Base-by-base conservation (phyloP, 2,329 filamentous ascomycete species). In the Didymellaceae sp. region DNA sequence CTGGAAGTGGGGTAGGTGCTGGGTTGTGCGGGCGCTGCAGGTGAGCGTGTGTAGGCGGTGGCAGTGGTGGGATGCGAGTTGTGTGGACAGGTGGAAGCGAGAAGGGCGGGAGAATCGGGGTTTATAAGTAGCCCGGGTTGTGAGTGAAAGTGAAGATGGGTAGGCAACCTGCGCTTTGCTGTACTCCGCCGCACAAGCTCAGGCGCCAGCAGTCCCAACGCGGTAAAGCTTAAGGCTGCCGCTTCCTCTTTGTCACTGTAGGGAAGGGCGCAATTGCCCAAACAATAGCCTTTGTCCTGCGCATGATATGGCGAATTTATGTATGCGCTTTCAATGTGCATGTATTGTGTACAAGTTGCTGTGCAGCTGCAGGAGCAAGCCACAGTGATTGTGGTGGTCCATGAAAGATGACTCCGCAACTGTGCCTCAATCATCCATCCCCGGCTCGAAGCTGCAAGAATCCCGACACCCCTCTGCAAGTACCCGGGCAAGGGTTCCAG, bases 1-100 rank as follows among this genome's bases (percentile, higher is more conserved):
- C 46, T 25, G n/a, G 47, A 58, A 39, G 61, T 62, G 58, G 56
- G 59, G 58, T 62, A 60, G 55, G 31, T 34, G 45, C 48, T 58
- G 52, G 26, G 11, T 20, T 39, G 28, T 34, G 30, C 35, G 44
- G 48, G 24, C 35, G 43, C 32, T 43, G 25, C 31, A 42, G 26
- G 30, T 26, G 30, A 30, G 37, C 32, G 11, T 16, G 16, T 13
- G 33, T 47, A 28, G 5, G 26, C 10, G 53, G 6, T 37, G 21
- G 35, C 8, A 16, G 30, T 20, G 40, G 39, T 25, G 44, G 32
- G 32, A n/a, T 44, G 43, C 26, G 39, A 35, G 30, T 24, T 30
- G 21, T 30, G 31, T 46, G 30, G 52, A 30, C 40, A 31, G 40
- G 39, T 22, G 22, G 25, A 55, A 42, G 53, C 48, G 42, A 21